A percentile compares a stretch with the other conserved stretches of the same genome.
These are phyloP conservation scores for Chaetomium cochliodes DNA, from an alignment of 495 filamentous ascomycete genomes.

Conservation along the genomic window DNA sequence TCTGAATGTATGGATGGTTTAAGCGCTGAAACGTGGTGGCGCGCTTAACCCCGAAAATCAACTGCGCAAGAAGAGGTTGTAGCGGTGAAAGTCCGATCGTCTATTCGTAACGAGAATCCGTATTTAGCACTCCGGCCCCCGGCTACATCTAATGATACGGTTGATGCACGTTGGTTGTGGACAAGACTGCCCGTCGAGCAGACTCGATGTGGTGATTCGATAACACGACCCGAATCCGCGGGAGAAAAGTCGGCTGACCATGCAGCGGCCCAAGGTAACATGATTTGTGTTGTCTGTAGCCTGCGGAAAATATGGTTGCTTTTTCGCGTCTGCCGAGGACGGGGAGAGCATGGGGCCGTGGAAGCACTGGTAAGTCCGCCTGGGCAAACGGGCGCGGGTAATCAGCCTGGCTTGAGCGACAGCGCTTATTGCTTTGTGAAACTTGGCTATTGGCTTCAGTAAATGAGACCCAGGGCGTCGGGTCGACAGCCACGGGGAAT, in stretches of 20 bases:
- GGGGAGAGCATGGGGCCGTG: no score
- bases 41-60: background rate
- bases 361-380: background rate
- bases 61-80: background rate
- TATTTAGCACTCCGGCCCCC: background rate
- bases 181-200: background rate
- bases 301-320: background rate
- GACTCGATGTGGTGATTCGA: background rate
- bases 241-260: background rate
- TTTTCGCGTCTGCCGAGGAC: background rate
- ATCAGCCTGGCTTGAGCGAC: background rate
- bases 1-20: background rate
- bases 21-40: constrained; percentile 1
- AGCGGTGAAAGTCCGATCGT: background rate
- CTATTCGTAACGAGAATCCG: no score
- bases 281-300: background rate
- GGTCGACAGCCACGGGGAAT: background rate
- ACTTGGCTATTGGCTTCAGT: background rate
- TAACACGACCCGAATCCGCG: background rate
- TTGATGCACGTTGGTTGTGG: background rate
- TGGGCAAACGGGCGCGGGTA: background rate
- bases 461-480: background rate
- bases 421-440: no score
- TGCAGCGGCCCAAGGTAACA: background rate
- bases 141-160: background rate